Base-by-base conservation (phyloP, 2,329 filamentous ascomycete genomes). In the Scedosporium aurantiacum region DNA sequence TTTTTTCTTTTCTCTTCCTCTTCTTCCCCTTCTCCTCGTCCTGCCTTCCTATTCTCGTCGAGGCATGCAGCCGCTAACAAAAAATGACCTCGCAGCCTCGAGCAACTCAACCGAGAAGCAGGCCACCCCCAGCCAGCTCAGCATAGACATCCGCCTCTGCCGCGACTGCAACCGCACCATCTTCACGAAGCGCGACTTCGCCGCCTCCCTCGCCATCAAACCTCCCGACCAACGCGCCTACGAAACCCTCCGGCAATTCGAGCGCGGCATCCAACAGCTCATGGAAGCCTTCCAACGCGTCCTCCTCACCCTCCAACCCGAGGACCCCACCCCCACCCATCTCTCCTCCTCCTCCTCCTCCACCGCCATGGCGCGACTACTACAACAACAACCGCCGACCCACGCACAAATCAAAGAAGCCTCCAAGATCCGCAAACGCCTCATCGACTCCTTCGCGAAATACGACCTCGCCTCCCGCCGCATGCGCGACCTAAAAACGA, bases 131-230 rank as follows among this genome's bases (percentile, higher is more conserved):
- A 75, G 75, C 14, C 82, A 86, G 64, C 72, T 95, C 50, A 85
- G 83, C 60, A 75, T 97, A 52, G 90, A 96, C 69, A 78, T 99
- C 16, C 85, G 94, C 50, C 93, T 99, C 82, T 99, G 94, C 73
- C 89, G 88, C 68, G 91, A 95, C 62, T 99, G 94, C 76, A 91
- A 79, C 61, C 72, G 75, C 63, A 83, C 78, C 41, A 76, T 84
- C 56, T 84, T 85, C 66, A 76, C 79, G 58, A 87, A 88, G 67
- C 83, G 87, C 43, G 91, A 96, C 70, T 96, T 96, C 69, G 78
- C 83, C 25, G 82, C 84, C 7, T 88, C 91, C 8, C 72, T 91
- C 3, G 75, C 80, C 1, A 79, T 83, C 58, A 87, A 86, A 64
- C 87, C 89, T 0, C 81, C 88, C 2, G 88, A 93, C 67, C 86